phyloP scores from a whole-genome alignment of 1,139 yeast species.

The Geotrichum carabidarum region DNA sequence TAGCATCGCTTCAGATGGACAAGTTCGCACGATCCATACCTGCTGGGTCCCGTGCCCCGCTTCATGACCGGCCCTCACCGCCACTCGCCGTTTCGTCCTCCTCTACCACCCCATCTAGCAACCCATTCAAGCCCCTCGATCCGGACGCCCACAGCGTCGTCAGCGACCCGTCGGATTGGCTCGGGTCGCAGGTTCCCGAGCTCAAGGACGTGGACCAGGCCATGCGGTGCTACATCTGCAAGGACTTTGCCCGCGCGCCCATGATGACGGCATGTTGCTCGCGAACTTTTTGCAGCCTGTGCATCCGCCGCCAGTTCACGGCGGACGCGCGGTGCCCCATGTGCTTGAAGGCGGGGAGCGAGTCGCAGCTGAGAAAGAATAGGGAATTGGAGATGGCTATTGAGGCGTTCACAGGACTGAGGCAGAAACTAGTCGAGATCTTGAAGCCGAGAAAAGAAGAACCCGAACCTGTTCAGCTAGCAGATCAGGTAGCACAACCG shows the following conservation, averaged over 20 bases:
- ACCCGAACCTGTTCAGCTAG: not conserved
- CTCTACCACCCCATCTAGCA: no score
- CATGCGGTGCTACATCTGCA: constrained; percentile 85
- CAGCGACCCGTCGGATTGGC: constrained; percentile 73
- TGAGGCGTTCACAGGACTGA: constrained; percentile 47
- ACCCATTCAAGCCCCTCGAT: no score
- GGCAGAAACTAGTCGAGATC: constrained; percentile 20
- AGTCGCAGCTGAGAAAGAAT: constrained; percentile 64
- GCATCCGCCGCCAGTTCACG: constrained; percentile 69
- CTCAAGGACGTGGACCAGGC: constrained; percentile 62
- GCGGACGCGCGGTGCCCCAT: constrained; percentile 66
- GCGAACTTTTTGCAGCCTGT: constrained; percentile 86
- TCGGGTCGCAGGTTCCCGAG: constrained; percentile 48
- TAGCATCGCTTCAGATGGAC: no score
- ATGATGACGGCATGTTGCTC: constrained; percentile 67
- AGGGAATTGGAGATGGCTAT: constrained; percentile 70
- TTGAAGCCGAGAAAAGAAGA: constrained; percentile 10
- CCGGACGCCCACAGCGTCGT: constrained; percentile 24
- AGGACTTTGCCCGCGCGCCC: constrained; percentile 77
- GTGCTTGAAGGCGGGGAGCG: constrained; percentile 64
- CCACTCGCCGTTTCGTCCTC: no score
- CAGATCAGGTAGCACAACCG: constrained; percentile 5
- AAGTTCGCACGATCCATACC: no score
- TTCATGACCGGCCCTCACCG: no score
- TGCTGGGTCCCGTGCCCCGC: no score